Percentiles rank a stretch among this genome's conserved stretches.
These are phyloP conservation scores for Pseudogymnoascus sp. DNA, from an alignment of 2,329 filamentous ascomycete species.

Conservation along the genomic window DNA sequence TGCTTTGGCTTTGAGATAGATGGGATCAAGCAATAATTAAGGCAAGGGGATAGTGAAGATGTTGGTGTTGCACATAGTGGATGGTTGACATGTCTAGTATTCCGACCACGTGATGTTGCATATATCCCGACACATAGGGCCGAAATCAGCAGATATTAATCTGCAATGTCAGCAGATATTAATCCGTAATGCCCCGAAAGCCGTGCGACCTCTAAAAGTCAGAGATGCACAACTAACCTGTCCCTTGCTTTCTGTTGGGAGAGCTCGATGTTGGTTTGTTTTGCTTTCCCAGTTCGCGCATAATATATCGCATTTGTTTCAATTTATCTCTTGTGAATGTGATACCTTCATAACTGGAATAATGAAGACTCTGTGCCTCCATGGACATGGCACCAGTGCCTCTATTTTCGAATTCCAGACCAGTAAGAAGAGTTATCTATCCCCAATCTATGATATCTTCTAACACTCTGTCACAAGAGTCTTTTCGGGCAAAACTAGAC, in stretches of 20 bases:
- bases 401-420: constrained; percentile 32
- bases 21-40: not conserved
- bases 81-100: too few relatives aligned
- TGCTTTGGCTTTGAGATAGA: not conserved
- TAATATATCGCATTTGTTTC: not conserved
- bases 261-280: not conserved
- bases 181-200: not conserved
- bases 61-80: not conserved
- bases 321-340: not conserved
- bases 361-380: constrained; percentile 32
- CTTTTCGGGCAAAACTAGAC: constrained; percentile 31
- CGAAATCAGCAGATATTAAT: not conserved
- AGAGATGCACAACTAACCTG: not conserved
- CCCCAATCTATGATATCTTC: not conserved
- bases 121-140: not conserved
- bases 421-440: constrained; percentile 19
- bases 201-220: not conserved
- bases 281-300: not conserved
- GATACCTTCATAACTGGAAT: not conserved
- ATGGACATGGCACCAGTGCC: constrained; percentile 33
- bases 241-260: not conserved
- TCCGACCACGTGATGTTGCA: not conserved
- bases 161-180: not conserved
- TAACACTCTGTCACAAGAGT: constrained; percentile 22
- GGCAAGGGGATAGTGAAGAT: not conserved